Conservation (phyloP, 2,329 filamentous ascomycete species). For the Colletotrichum eleusines region DNA sequence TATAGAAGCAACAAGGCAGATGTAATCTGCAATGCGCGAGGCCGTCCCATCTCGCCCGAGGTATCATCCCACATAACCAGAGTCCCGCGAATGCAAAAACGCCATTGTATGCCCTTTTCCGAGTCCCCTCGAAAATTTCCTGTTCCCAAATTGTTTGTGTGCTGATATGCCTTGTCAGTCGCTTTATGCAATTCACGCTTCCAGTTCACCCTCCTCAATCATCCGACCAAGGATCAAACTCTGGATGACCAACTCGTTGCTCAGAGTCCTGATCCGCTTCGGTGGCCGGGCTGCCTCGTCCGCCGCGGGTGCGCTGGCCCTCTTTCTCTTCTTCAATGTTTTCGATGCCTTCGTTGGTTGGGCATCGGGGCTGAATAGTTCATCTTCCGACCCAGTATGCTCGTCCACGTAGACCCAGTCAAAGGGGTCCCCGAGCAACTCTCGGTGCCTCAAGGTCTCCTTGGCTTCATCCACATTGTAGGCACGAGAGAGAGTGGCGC, state of each 20-base stretch:
- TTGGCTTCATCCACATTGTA: slow-evolving; percentile 75
- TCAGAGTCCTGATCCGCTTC: slow-evolving; percentile 74
- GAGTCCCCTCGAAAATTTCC: neutral
- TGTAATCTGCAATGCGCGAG: too few species aligned
- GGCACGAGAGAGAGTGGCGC: slow-evolving; percentile 77
- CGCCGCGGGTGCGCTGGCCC: slow-evolving; percentile 42
- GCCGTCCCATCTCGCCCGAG: neutral
- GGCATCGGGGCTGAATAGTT: slow-evolving; percentile 55
- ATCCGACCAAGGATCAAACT: slow-evolving; percentile 89
- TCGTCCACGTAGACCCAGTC: slow-evolving; percentile 86
- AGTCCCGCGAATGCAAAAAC: neutral
- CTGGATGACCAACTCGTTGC: slow-evolving; percentile 90
- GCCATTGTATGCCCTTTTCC: neutral
- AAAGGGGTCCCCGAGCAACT: slow-evolving; percentile 64
- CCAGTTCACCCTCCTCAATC: slow-evolving; percentile 70
- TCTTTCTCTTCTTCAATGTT: slow-evolving; percentile 59
- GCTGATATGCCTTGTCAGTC: neutral
- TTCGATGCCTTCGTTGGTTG: slow-evolving; percentile 47
- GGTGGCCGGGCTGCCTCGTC: slow-evolving; percentile 51
- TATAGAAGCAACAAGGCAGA: neutral
- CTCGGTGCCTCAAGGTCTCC: slow-evolving; percentile 64
- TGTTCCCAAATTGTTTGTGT: too few species aligned
- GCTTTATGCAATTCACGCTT: slow-evolving; percentile 8
- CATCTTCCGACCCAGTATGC: slow-evolving; percentile 65
- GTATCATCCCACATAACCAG: slow-evolving; percentile 10